These are phyloP conservation scores for Fomitopsis pinicola DNA, from an alignment of 1,284 basidiomycete species.

Conservation along the genomic window DNA sequence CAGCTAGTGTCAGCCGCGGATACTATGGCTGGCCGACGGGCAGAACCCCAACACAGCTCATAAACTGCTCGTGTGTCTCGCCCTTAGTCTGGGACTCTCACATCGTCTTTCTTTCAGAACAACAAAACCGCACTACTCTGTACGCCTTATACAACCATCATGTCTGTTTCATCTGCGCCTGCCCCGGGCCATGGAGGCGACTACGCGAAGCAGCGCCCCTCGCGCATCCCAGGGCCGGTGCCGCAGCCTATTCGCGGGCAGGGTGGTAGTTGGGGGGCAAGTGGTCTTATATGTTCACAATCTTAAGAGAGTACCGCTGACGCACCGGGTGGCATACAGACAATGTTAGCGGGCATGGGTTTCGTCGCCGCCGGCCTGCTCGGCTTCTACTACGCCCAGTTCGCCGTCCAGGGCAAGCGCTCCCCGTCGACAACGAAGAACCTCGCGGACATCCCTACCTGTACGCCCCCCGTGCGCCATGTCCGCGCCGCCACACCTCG, in stretches of 20 bases:
- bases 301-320: not conserved
- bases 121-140: not conserved
- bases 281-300: not conserved
- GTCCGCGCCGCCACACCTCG: not conserved
- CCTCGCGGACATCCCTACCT: slow-evolving; percentile 16
- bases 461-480: slow-evolving; percentile 5
- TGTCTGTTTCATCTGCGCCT: not conserved
- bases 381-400: slow-evolving; percentile 15
- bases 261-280: slow-evolving; percentile 11
- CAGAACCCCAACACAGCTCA: not conserved
- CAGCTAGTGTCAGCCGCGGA: not conserved
- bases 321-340: slow-evolving; percentile 1
- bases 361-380: slow-evolving; percentile 13
- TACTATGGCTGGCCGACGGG: not conserved
- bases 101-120: not conserved
- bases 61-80: not conserved
- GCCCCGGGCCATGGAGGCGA: not conserved
- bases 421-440: slow-evolving; percentile 3
- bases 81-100: not conserved
- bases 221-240: not conserved
- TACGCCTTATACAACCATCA: not conserved
- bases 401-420: slow-evolving; percentile 13
- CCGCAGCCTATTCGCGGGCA: slow-evolving; percentile 2
- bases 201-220: not conserved
- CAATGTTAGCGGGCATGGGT: slow-evolving; percentile 15